These are phyloP conservation scores for Coemansia biformis DNA, from an alignment of 192 early-diverging fungal species.

Conservation along the genomic window DNA sequence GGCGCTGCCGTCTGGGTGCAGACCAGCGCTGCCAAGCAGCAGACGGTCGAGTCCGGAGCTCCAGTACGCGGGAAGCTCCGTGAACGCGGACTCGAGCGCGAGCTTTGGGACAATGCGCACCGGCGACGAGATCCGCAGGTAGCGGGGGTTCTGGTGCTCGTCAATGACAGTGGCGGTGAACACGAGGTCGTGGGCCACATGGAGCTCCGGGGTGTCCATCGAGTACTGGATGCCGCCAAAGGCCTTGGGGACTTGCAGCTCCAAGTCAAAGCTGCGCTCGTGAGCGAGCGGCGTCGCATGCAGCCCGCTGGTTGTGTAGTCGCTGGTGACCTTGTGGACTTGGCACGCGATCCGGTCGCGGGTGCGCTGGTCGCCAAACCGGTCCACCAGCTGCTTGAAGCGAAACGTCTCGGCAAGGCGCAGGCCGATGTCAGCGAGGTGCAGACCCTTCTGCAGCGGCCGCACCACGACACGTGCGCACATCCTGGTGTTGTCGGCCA, in stretches of 20 bases:
- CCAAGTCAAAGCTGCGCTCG: constrained; percentile 26
- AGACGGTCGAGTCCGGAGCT: constrained; percentile 19
- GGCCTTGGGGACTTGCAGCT: constrained; percentile 21
- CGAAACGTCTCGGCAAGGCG: constrained; percentile 23
- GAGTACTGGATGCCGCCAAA: constrained; percentile 28
- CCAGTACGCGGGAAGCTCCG: constrained; percentile 30
- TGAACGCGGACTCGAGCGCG: constrained; percentile 10
- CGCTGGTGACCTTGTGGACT: constrained; percentile 1
- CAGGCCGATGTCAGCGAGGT: constrained; percentile 28
- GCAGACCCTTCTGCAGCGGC: constrained; percentile 31
- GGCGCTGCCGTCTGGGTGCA: no score
- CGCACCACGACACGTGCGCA: constrained; percentile 19
- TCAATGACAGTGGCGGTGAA: constrained; percentile 34
- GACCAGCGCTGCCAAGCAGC: constrained; percentile 15
- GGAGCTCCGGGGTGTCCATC: constrained; percentile 19
- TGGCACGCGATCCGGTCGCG: constrained; percentile 10
- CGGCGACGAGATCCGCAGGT: constrained; percentile 25
- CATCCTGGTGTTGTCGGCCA: constrained; percentile 26
- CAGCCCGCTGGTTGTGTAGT: constrained; percentile 5
- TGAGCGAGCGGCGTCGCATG: constrained; percentile 12
- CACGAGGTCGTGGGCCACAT: constrained; percentile 37
- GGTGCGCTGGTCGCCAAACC: constrained; percentile 21
- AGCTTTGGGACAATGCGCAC: constrained; percentile 17
- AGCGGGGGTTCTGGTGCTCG: constrained; percentile 13
- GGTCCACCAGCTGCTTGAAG: constrained; percentile 11